A percentile compares a stretch with the other conserved stretches of the same genome.
phyloP scores from a whole-genome alignment of 306 rosid species.

The Lupinus albus region DNA sequence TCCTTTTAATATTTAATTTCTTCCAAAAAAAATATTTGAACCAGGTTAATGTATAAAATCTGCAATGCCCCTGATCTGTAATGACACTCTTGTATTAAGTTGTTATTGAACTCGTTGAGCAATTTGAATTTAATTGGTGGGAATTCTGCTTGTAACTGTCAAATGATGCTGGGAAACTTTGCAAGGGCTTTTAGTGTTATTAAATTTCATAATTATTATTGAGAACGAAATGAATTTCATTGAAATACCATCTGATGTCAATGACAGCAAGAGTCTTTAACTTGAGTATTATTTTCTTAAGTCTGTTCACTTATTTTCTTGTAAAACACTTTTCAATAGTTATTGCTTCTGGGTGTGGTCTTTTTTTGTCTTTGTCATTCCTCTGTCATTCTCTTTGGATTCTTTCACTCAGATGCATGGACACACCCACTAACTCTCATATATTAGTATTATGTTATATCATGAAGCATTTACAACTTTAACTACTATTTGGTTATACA shows the following conservation, averaged over 20 bases:
- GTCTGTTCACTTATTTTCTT: neutral
- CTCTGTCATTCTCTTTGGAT: neutral
- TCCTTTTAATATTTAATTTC: neutral
- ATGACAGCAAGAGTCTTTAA: slow-evolving; percentile 1
- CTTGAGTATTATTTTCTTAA: neutral
- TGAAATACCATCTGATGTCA: slow-evolving; percentile 63
- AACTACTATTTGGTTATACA: neutral
- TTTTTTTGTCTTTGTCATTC: neutral
- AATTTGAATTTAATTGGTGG: neutral
- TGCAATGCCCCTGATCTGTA: neutral
- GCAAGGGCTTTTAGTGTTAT: slow-evolving; percentile 65
- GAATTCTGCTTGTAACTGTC: slow-evolving; percentile 38
- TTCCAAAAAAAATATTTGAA: neutral
- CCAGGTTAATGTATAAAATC: neutral
- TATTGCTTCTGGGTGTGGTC: slow-evolving; percentile 5
- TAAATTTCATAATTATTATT: slow-evolving; percentile 29
- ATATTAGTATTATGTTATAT: slow-evolving; percentile 10
- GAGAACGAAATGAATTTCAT: slow-evolving; percentile 46
- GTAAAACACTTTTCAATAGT: neutral
- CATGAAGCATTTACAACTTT: slow-evolving; percentile 19
- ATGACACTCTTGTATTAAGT: neutral
- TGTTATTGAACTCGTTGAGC: slow-evolving; percentile 14
- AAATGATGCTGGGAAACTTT: slow-evolving; percentile 58
- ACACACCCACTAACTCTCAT: neutral
- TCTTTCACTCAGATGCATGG: neutral